Base-by-base conservation (phyloP, 1,284 basidiomycete genomes). In the Boletus mariae region DNA sequence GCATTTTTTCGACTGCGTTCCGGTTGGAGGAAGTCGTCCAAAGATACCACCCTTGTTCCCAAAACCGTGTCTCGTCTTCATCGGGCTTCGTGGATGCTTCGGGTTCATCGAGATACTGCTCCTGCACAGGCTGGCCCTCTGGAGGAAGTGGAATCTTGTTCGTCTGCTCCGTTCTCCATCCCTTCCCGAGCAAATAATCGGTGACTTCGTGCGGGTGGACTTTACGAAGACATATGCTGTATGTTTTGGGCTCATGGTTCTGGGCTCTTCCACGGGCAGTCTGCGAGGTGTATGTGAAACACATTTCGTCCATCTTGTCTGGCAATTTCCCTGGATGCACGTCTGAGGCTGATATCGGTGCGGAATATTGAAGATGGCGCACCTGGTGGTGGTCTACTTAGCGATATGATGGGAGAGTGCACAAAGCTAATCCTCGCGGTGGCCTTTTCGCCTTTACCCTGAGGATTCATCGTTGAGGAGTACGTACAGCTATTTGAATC, bases 31-130 rank as follows among this genome's bases (percentile, higher is more conserved):
- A 75, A 25, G 79, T 80, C 46, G 78, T 77, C 86, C 87, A 90
- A 38, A 90, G 59, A 62, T 90, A 90, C 78, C 80, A 85, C 2
- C 87, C 87, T 61, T 84, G 81, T 50, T 86, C 75, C 87, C 87
- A 90, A 60, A 79, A 75, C 57, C 76, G 65, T n/a, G 54, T 79
- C 29, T 71, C 72, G 13, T 74, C 70, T 48, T 72, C 66, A 8
- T 66, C 57, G 31, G 55, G 46, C 52, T 48, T 64, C 12, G 51
- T 25, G 9, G 65, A 57, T 26, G 47, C 71, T 46, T 79, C 79
- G 4, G 51, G 75, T 61, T 57, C 76, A 56, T 55, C 73, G 7
- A 20, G 23, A 46, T 44, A 50, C 15, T 11, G 60, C 12, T 52
- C 59, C 28, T 60, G 53, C 17, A 31, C 23, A 62, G 77, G 70